These are phyloP conservation scores for Lophiotrema nucula DNA, from an alignment of 495 filamentous ascomycete species.

Conservation along the genomic window DNA sequence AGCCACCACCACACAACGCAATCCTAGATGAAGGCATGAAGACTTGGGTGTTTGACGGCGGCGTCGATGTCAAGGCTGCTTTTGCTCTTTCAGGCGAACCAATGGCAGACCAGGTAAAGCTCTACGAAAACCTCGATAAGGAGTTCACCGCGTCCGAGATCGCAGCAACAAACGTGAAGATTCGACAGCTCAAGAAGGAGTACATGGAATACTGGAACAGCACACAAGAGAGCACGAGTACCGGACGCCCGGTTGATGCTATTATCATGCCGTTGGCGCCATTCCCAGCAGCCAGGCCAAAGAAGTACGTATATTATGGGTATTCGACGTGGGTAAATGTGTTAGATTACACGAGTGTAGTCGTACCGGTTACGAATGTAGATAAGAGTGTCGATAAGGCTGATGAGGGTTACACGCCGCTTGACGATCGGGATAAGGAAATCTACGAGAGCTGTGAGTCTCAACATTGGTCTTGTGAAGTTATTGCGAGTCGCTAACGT, in stretches of 20 bases:
- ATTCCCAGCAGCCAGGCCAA: slow-evolving; percentile 58
- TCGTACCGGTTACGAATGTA: slow-evolving; percentile 58
- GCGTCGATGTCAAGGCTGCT: slow-evolving; percentile 46
- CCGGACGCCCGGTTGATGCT: slow-evolving; percentile 59
- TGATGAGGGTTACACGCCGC: slow-evolving; percentile 40
- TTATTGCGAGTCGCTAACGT: slow-evolving; percentile 15
- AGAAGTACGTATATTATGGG: slow-evolving; percentile 50
- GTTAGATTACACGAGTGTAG: slow-evolving; percentile 57
- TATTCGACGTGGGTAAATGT: slow-evolving; percentile 56
- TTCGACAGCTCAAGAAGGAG: slow-evolving; percentile 59
- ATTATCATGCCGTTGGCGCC: slow-evolving; percentile 57
- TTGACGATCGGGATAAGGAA: slow-evolving; percentile 46
- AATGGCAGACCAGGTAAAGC: slow-evolving; percentile 44
- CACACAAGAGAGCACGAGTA: slow-evolving; percentile 53
- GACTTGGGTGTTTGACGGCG: slow-evolving; percentile 52
- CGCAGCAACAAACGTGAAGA: slow-evolving; percentile 55
- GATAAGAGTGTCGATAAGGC: slow-evolving; percentile 55
- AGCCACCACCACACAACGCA: slow-evolving; percentile 53
- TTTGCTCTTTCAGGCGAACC: slow-evolving; percentile 59
- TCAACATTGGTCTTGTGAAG: neutral
- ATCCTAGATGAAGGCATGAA: slow-evolving; percentile 27
- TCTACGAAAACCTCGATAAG: slow-evolving; percentile 38
- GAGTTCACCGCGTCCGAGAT: slow-evolving; percentile 50
- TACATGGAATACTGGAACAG: slow-evolving; percentile 72
- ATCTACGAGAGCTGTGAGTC: slow-evolving; percentile 56